A percentile compares a stretch with the other conserved stretches of the same genome.
phyloP scores from a whole-genome alignment of 306 rosid genomes.

The Heteromeles arbutifolia region DNA sequence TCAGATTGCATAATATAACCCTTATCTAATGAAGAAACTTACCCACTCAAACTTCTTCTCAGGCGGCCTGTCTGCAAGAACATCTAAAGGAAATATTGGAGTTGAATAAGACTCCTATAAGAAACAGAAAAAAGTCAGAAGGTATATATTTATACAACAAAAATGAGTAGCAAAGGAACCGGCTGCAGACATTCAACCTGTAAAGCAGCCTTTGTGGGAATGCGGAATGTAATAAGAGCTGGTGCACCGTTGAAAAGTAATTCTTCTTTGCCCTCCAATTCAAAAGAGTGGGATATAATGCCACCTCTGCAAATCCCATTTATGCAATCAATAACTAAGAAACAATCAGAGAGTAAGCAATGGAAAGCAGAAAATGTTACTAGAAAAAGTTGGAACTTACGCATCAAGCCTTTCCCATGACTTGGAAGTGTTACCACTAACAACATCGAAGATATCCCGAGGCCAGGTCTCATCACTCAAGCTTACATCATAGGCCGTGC shows the following conservation, averaged over 20 bases:
- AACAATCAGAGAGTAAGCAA: conserved; percentile 1
- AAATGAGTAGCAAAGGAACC: conserved; percentile 1
- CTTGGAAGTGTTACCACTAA: conserved; percentile 67
- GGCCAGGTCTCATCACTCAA: conserved; percentile 82
- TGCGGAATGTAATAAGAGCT: conserved; percentile 75
- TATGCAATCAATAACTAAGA: conserved; percentile 1
- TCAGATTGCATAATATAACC: conserved; percentile 12
- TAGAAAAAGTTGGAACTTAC: conserved; percentile 40
- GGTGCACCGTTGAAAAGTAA: conserved; percentile 64
- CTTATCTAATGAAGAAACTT: conserved; percentile 21
- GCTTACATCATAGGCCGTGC: conserved; percentile 89
- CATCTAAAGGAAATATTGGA: conserved; percentile 81
- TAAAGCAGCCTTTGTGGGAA: conserved; percentile 78
- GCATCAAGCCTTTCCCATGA: conserved; percentile 97
- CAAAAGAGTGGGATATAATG: conserved; percentile 69
- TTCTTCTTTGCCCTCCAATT: conserved; percentile 76
- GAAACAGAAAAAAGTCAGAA: conserved; percentile 8
- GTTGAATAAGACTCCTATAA: conserved; percentile 72
- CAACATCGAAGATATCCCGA: conserved; percentile 43
- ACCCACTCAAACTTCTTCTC: conserved; percentile 91
- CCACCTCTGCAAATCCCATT: conserved; percentile 54
- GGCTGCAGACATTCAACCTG: conserved; percentile 44
- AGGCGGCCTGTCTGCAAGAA: conserved; percentile 83
- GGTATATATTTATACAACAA: conserved; percentile 5
- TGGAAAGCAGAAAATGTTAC: conserved; percentile 6